phyloP scores from a whole-genome alignment of 306 rosid species.

The Pueraria montana region DNA sequence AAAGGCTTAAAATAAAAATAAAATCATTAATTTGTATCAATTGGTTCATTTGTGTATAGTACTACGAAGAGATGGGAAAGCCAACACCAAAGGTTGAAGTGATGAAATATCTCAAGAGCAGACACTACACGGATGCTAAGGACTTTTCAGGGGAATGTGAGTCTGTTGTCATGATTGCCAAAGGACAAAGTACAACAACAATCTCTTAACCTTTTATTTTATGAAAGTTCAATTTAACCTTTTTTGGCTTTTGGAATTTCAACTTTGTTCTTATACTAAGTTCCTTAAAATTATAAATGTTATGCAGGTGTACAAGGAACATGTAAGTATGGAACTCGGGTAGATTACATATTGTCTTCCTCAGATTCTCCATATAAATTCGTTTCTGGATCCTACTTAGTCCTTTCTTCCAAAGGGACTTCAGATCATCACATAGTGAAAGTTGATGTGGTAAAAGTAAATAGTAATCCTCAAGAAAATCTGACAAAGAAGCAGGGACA shows the following conservation, averaged over 20 bases:
- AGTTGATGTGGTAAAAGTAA: conserved; percentile 64
- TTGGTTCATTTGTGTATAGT: conserved; percentile 52
- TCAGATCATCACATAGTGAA: conserved; percentile 92
- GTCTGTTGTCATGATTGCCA: conserved; percentile 90
- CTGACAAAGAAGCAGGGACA: conserved; percentile 44
- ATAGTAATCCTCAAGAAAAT: conserved; percentile 43
- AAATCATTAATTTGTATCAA: not conserved
- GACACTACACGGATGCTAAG: conserved; percentile 73
- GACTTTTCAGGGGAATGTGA: conserved; percentile 80
- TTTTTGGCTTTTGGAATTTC: not conserved
- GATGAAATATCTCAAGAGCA: conserved; percentile 66
- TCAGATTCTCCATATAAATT: conserved; percentile 69
- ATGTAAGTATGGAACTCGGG: conserved; percentile 89
- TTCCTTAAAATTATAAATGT: not conserved
- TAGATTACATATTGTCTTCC: conserved; percentile 82
- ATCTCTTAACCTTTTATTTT: not conserved
- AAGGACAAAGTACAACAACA: conserved; percentile 78
- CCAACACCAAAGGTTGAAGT: conserved; percentile 82
- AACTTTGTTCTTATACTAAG: not conserved
- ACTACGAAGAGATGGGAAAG: conserved; percentile 79
- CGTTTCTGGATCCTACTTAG: conserved; percentile 83
- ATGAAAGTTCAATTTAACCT: not conserved
- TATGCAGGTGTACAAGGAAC: conserved; percentile 92
- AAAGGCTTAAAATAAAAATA: not conserved
- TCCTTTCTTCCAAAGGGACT: conserved; percentile 85